Evolutionary conservation across 208 protist genomes (phyloP), one percentile per base, ranked within the genome.

Genomic region (Angomonas desouzai): DNA sequence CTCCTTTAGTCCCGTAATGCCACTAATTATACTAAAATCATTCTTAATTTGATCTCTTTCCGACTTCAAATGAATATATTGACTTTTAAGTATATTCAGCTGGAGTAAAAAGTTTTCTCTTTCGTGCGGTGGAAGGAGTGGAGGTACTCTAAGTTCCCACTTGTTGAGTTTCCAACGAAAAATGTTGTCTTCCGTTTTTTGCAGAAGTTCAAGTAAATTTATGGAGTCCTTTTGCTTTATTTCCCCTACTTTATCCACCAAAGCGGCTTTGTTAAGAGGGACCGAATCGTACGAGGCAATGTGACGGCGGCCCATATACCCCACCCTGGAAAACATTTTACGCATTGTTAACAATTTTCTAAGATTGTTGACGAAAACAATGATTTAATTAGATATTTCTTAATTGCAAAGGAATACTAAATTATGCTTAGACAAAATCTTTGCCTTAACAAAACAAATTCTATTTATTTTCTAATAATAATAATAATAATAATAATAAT

Each of bases 101-200:
- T 92, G 77, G 25, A 81, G 70, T 64, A 82, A 66, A 25, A 83
- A 66, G 25, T 77, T 56, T 43, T 91, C 84, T 53, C 77, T 85
- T 68, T 87, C 67, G 7, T 56, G 47, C 1, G 64, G 48, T 18
- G 40, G 53, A n/a, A 89, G 59, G 11, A 90, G 49, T 0, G 72
- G 77, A 34, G 89, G 83, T 18, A 92, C 68, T 20, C 89, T 75
- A 62, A 94, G 89, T 63, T 94, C 81, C 85, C 89, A 94, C 55
- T 86, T 86, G 53, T 94, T 94, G 29, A 94, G 74, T 18, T 78
- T 85, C 85, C 89, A 94, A 13, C 69, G 64, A 1, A 61, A 64
- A 60, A 94, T 78, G 22, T 64, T 59, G 43, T 61, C 72, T 40
- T 94, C 85, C 0, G 80, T 77, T 34, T 72, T 30, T 55, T 91